Conservation (phyloP, 306 rosid species). For the Oemleria cerasiformis region DNA sequence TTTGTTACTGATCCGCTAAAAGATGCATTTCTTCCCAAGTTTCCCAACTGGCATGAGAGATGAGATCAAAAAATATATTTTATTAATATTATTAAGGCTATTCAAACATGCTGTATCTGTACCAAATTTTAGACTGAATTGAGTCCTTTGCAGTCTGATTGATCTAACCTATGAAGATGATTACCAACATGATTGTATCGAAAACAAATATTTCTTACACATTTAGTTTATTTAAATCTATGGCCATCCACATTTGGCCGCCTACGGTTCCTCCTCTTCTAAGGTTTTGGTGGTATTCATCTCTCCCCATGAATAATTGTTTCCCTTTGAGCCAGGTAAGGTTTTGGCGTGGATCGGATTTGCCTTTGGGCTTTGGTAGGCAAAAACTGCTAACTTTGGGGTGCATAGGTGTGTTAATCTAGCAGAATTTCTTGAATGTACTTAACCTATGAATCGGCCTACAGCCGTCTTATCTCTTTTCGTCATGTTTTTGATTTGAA, state of each 20-base stretch:
- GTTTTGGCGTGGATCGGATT: slow-evolving; percentile 21
- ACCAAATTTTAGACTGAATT: background rate
- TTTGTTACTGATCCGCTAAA: background rate
- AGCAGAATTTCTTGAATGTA: slow-evolving; percentile 20
- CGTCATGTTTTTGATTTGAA: slow-evolving; percentile 25
- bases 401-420: slow-evolving; percentile 24
- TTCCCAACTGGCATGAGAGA: background rate
- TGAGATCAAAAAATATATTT: too few species aligned
- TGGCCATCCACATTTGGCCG: slow-evolving; percentile 1
- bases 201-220: background rate
- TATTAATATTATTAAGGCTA: background rate
- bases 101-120: background rate
- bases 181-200: background rate
- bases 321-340: slow-evolving; percentile 28
- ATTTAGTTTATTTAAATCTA: background rate
- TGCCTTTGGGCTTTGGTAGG: slow-evolving; percentile 26
- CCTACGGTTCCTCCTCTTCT: background rate
- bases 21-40: background rate
- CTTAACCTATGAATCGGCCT: background rate
- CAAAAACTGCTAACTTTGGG: slow-evolving; percentile 24
- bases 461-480: background rate
- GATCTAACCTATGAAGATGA: background rate
- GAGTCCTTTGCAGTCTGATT: background rate
- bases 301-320: slow-evolving; percentile 16
- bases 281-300: slow-evolving; percentile 14